Conservation (phyloP, 805 yeast species). For the Saturnispora serradocipensis region DNA sequence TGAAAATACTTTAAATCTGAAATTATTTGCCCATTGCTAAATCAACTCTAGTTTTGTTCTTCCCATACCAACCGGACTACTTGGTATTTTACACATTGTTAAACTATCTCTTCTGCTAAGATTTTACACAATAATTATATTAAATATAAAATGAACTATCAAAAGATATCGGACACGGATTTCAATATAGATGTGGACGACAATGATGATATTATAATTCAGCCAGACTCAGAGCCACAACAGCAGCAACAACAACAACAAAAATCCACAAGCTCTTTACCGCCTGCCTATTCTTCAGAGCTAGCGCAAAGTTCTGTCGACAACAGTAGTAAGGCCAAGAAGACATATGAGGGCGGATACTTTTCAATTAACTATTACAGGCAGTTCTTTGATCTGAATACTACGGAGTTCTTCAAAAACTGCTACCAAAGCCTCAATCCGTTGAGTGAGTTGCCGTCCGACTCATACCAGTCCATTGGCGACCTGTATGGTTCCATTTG, state of each 20-base stretch:
- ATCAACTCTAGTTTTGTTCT: too few relatives aligned
- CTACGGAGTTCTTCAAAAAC: conserved; percentile 49
- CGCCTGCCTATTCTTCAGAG: neutral
- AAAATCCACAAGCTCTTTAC: neutral
- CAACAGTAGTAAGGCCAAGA: conserved; percentile 10
- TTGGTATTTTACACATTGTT: too few relatives aligned
- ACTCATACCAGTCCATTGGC: conserved; percentile 34
- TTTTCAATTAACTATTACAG: conserved; percentile 53
- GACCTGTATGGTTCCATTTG: conserved; percentile 88
- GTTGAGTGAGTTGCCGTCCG: conserved; percentile 26
- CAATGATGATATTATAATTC: conserved; percentile 8
- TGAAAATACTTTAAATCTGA: too few relatives aligned
- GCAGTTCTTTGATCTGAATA: conserved; percentile 60
- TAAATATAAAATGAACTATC: neutral
- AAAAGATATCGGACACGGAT: neutral
- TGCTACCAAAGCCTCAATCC: conserved; percentile 53
- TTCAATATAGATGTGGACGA: neutral
- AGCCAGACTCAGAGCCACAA: neutral
- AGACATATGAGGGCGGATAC: conserved; percentile 34
- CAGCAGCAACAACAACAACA: neutral
- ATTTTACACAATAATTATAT: neutral
- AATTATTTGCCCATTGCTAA: too few relatives aligned
- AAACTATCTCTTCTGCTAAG: neutral
- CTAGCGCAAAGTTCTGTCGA: neutral
- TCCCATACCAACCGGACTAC: too few relatives aligned